A percentile compares a stretch with the other conserved stretches of the same genome.
phyloP scores from a whole-genome alignment of 176 grass and related monocot genomes.

The Eleusine coracana region DNA sequence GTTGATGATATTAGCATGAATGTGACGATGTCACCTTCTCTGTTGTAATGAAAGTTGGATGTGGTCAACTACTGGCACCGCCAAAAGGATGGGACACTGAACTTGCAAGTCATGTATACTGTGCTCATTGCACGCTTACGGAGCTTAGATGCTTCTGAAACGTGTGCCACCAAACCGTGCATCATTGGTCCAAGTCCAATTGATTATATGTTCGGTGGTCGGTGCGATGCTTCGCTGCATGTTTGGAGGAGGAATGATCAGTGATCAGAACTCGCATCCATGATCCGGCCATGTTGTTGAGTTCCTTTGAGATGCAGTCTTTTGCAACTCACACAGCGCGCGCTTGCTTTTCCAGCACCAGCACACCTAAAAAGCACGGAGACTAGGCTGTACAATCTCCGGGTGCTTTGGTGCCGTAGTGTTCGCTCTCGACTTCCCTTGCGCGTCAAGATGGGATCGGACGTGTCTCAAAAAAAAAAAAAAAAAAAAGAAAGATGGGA shows the following conservation, averaged over 20 bases:
- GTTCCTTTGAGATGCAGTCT: constrained; percentile 19
- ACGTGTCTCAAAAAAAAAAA: not conserved
- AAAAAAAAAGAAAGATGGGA: not conserved
- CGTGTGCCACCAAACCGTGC: constrained; percentile 3
- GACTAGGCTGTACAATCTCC: constrained; percentile 20
- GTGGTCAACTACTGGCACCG: not conserved
- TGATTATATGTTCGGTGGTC: not conserved
- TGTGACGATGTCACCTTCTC: not conserved
- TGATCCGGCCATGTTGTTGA: constrained; percentile 16
- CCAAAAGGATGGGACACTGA: not conserved
- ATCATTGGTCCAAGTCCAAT: not conserved
- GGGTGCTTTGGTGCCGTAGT: too few species aligned
- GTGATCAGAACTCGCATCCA: constrained; percentile 33
- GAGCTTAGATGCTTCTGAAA: not conserved
- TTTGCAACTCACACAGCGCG: not conserved
- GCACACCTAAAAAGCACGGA: constrained; percentile 31
- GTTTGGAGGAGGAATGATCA: not conserved
- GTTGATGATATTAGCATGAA: constrained; percentile 25
- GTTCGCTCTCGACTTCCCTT: not conserved
- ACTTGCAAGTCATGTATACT: not conserved
- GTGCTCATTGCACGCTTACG: not conserved
- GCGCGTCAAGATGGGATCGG: not conserved
- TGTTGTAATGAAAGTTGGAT: constrained; percentile 16
- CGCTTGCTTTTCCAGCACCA: constrained; percentile 33
- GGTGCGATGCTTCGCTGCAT: not conserved